These are phyloP conservation scores for Viridothelium virens DNA, from an alignment of 495 filamentous ascomycete species.

Conservation along the genomic window DNA sequence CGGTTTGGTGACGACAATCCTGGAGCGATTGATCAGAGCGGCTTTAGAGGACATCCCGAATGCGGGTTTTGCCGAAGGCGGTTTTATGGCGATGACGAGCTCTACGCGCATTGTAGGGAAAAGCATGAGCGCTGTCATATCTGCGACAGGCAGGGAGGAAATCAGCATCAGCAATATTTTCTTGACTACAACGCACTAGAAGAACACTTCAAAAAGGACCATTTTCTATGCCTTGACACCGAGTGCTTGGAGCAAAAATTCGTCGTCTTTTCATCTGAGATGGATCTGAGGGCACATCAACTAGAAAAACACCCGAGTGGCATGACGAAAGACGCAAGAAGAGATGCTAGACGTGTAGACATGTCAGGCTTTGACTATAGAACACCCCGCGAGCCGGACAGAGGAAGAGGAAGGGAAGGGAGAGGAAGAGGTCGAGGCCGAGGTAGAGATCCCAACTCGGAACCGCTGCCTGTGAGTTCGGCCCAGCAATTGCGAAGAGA, in stretches of 20 bases:
- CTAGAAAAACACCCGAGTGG: conserved; percentile 67
- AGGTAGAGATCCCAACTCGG: conserved; percentile 68
- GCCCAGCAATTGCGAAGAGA: conserved; percentile 78
- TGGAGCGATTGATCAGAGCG: conserved; percentile 83
- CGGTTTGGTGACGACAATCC: conserved; percentile 84
- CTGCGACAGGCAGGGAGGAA: conserved; percentile 67
- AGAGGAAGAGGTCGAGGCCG: conserved; percentile 49
- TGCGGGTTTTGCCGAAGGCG: conserved; percentile 86
- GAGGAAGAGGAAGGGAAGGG: conserved; percentile 49
- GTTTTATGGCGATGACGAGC: conserved; percentile 93
- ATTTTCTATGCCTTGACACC: conserved; percentile 74
- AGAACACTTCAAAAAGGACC: conserved; percentile 75
- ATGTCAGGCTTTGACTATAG: conserved; percentile 78
- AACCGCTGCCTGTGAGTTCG: conserved; percentile 66
- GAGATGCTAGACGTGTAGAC: conserved; percentile 81
- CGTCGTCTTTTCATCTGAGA: conserved; percentile 88
- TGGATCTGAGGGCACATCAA: conserved; percentile 88
- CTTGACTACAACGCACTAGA: conserved; percentile 76
- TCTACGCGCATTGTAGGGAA: conserved; percentile 84
- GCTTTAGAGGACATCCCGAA: conserved; percentile 92
- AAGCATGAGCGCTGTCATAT: conserved; percentile 93
- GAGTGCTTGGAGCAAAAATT: conserved; percentile 97
- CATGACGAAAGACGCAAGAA: conserved; percentile 71
- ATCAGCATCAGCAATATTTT: conserved; percentile 78
- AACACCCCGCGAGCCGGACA: conserved; percentile 56